A percentile compares a stretch with the other conserved stretches of the same genome.
phyloP scores from a whole-genome alignment of 139 green algal species.

The Volvox reticuliferus region DNA sequence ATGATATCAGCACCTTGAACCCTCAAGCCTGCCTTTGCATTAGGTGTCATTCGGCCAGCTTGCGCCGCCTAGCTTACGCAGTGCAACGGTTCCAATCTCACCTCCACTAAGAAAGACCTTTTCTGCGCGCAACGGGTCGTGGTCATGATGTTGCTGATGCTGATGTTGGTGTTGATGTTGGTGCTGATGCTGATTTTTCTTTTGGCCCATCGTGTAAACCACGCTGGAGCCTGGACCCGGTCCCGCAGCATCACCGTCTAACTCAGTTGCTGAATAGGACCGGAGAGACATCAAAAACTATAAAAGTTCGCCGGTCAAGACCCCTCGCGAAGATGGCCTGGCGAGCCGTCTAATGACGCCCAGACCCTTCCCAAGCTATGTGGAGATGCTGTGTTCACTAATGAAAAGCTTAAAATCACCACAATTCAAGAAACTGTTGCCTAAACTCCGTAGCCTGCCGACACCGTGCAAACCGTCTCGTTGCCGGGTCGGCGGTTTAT shows the following conservation, averaged over 20 bases:
- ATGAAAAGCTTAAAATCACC: background rate
- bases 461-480: background rate
- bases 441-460: background rate
- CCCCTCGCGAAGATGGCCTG: too few species aligned
- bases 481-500: background rate
- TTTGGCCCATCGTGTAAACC: background rate
- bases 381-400: background rate
- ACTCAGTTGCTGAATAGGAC: constrained; percentile 3
- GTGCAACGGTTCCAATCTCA: background rate
- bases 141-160: background rate
- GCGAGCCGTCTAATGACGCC: too few species aligned
- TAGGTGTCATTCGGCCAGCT: background rate
- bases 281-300: constrained; percentile 10
- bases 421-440: background rate
- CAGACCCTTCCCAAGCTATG: background rate
- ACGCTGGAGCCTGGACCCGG: constrained; percentile 28
- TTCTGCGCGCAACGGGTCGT: constrained; percentile 37
- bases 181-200: background rate
- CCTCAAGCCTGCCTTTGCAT: background rate
- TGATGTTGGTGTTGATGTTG: background rate
- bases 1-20: background rate
- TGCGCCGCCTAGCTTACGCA: background rate
- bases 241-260: constrained; percentile 6
- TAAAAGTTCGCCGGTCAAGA: too few species aligned
- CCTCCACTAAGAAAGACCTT: constrained; percentile 50